Base-by-base conservation (phyloP, 805 yeast species). In the Cyberlindnera lachancei region DNA sequence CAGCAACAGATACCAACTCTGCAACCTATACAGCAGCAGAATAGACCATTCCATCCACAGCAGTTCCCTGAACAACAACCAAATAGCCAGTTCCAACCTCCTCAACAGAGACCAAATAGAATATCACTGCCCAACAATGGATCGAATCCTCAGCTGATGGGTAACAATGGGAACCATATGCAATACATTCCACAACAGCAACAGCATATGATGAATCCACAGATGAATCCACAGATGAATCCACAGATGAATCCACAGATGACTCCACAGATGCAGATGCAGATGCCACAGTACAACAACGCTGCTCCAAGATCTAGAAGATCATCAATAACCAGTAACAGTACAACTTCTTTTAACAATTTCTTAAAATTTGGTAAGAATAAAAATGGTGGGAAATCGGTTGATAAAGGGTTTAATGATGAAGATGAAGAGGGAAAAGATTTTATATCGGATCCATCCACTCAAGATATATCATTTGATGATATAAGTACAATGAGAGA, bases 401-500 rank as follows among this genome's bases (percentile, higher is more conserved):
- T 48, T 18, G 56, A 33, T 8, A 55, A 45, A 3, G 57, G 45
- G 13, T 55, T 39, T 7, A 64, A 52, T 19, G 59, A 48, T 20
- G 59, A 52, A 13, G 59, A 52, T 14, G 64, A 59, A 9, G 66
- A 59, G 17, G 63, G 59, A 2, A 65, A 58, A 20, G 64, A 58
- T 13, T 45, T 56, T 0, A 36, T 51, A 14, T 28, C 58, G 15
- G 59, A 53, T 20, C 47, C 52, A 13, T 37, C 46, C 5, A 56
- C 59, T 14, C 63, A 60, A 3, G 53, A 55, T 17, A 57, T 79
- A 40, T 70, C 85, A 0, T 77, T 79, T 41, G 74, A 72, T 40
- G 88, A 82, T 46, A 59, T 83, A 8, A 60, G 75, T 16, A 78
- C 77, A 30, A 56, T 78, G 2, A 61, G 79, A 31, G 84, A 78